phyloP scores from a whole-genome alignment of 176 grass and related monocot genomes.

The Aegilops umbellulata region DNA sequence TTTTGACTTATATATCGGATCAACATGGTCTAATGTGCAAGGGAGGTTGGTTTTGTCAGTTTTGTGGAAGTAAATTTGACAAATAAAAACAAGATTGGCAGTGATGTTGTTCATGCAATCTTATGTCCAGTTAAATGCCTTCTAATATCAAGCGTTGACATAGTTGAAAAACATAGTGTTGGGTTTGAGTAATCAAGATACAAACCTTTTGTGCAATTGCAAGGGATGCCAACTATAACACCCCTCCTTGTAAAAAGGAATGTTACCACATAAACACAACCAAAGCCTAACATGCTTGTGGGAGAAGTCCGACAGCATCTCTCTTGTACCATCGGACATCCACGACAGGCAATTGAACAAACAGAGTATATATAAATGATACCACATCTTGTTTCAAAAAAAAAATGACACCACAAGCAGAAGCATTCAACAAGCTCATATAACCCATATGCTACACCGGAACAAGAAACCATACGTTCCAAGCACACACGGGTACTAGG shows the following conservation, averaged over 20 bases:
- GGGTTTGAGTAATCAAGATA: neutral
- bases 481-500: too few species aligned
- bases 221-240: neutral
- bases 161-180: neutral
- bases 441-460: too few species aligned
- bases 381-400: too few species aligned
- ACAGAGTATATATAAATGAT: neutral
- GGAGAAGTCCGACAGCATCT: neutral
- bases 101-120: neutral
- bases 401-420: neutral
- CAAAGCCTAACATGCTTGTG: too few species aligned
- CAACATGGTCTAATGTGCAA: neutral
- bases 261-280: neutral
- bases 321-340: neutral
- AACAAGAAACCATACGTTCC: too few species aligned
- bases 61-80: neutral
- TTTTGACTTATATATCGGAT: neutral
- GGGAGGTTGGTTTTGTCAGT: neutral
- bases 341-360: neutral
- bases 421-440: neutral
- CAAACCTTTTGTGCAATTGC: neutral
- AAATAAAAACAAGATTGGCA: neutral
- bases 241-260: neutral
- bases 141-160: neutral
- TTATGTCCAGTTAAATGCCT: neutral